phyloP scores from a whole-genome alignment of 106 monocot species.

The Hemerocallis citrina region DNA sequence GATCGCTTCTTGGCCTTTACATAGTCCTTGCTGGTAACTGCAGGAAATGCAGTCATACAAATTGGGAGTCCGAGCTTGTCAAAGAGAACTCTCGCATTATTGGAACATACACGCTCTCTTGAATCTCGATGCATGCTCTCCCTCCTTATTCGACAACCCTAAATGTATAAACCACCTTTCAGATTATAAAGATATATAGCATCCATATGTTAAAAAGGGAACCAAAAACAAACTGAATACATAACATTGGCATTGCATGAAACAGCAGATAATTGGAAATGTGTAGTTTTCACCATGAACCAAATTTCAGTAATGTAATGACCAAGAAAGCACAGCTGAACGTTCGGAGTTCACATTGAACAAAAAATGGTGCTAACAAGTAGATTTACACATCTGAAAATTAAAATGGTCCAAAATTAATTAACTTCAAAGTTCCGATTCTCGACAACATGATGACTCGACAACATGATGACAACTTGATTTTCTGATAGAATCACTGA shows the following conservation, averaged over 20 bases:
- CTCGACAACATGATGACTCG: too few relatives aligned
- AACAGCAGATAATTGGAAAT: not conserved
- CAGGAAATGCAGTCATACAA: conserved; percentile 96
- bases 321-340: not conserved
- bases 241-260: not conserved
- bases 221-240: not conserved
- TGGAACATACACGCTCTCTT: conserved; percentile 93
- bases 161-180: conserved; percentile 2
- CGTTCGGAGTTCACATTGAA: not conserved
- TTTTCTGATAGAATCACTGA: too few relatives aligned
- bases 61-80: conserved; percentile 95
- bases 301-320: not conserved
- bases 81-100: conserved; percentile 94
- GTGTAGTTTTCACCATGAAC: not conserved
- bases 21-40: conserved; percentile 80
- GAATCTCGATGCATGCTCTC: conserved; percentile 88
- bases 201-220: too few relatives aligned
- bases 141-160: conserved; percentile 97
- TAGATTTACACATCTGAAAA: too few relatives aligned
- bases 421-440: too few relatives aligned
- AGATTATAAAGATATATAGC: not conserved
- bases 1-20: conserved; percentile 87
- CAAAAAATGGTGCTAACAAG: not conserved
- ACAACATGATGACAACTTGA: too few relatives aligned
- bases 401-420: too few relatives aligned